Conservation (phyloP, 305 asterid genomes). For the Solanum hybrid region DNA sequence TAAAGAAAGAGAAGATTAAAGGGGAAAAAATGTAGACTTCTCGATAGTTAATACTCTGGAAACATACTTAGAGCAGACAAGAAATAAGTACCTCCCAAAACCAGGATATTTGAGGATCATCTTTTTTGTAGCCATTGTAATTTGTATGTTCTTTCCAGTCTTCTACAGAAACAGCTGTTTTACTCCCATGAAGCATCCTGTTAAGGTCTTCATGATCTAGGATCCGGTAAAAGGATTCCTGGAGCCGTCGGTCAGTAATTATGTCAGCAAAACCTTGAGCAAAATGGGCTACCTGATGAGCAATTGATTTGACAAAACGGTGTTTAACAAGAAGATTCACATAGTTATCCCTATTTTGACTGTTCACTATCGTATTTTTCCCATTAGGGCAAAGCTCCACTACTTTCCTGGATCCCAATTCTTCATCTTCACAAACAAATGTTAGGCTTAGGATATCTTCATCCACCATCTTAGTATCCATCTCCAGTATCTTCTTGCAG, state of each 20-base stretch:
- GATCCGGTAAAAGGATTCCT: not conserved
- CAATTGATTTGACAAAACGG: slow-evolving; percentile 49
- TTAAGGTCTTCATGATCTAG: not conserved
- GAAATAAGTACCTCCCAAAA: not conserved
- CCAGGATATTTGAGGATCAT: slow-evolving; percentile 21
- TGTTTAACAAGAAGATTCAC: slow-evolving; percentile 28
- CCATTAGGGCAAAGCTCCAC: not conserved
- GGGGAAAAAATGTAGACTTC: not conserved
- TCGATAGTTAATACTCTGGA: not conserved
- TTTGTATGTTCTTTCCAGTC: slow-evolving; percentile 46
- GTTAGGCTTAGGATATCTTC: not conserved
- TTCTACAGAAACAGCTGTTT: slow-evolving; percentile 38
- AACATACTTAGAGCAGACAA: not conserved
- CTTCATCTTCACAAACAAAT: not conserved
- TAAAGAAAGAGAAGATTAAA: not conserved
- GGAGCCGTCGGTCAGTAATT: not conserved
- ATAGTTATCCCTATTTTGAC: not conserved
- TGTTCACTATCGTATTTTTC: not conserved
- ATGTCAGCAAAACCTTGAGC: not conserved
- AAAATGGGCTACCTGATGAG: slow-evolving; percentile 39
- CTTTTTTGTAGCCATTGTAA: slow-evolving; percentile 52
- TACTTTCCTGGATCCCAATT: not conserved
- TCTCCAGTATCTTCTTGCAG: not conserved
- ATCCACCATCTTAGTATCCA: not conserved
- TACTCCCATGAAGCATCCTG: slow-evolving; percentile 41